Base-by-base conservation (phyloP, 805 yeast genomes). In the Candida insectalens region DNA sequence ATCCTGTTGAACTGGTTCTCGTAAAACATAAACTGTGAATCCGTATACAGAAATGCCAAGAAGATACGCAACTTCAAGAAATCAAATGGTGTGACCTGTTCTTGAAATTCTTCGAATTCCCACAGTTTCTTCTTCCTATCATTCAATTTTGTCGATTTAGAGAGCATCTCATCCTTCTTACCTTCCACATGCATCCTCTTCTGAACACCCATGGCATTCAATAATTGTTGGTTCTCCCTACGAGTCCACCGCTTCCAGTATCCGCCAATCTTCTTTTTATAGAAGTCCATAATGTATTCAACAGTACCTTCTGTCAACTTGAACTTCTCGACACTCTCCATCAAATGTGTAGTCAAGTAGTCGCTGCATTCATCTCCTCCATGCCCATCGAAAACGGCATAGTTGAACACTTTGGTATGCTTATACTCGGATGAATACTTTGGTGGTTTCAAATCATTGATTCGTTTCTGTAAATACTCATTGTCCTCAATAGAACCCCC, bases 351-450 rank as follows among this genome's bases (percentile, higher is more conserved):
- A 15, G 66, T 59, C 9, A 88, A 60, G 47, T 69, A 81, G 17
- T 62, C 66, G 30, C 87, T 67, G 46, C 95, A 83, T 35, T 77
- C 77, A 17, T 65, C 67, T 16, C 95, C 94, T 6, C 97, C 98
- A 58, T 92, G 98, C 7, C 98, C 98, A 58, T 92, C 98, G 55
- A 83, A 87, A 2, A 92, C 69, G 30, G 74, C 73, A 47, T 83
- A 77, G 43, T 73, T 74, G 59, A 89, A 82, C 14, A 77, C 74
- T 33, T 60, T 45, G 2, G 38, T 35, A 23, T 40, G 31, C 9
- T 28, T 15, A 23, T 28, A 42, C 6, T 26, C 10, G 20, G 39
- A 33, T 27, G 32, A 29, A 29, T 47, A 47, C 3, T 10, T n/a
- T 3, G 51, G 53, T 26, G 38, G 42, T 3, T 35, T 31, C 6